phyloP scores from a whole-genome alignment of 805 yeast genomes.

The Peterozyma xylosa region DNA sequence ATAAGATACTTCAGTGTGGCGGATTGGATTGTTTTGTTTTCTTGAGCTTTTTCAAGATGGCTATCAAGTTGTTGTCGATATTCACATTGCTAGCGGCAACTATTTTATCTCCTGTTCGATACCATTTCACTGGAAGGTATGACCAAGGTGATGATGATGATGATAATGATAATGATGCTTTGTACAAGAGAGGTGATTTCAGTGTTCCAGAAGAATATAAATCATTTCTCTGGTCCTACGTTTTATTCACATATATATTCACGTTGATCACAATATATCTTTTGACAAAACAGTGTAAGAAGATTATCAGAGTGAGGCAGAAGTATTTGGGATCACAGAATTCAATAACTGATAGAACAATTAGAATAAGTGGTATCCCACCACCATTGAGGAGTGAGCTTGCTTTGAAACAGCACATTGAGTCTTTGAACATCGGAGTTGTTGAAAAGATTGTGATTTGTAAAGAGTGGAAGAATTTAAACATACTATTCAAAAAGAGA shows the following conservation, averaged over 20 bases:
- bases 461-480: constrained; percentile 77
- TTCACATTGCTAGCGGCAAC: constrained; percentile 38
- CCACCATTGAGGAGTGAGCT: constrained; percentile 65
- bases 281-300: constrained; percentile 61
- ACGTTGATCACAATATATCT: constrained; percentile 57
- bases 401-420: constrained; percentile 68
- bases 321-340: constrained; percentile 76
- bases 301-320: constrained; percentile 75
- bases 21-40: constrained; percentile 55
- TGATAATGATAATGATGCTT: neutral
- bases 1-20: constrained; percentile 46
- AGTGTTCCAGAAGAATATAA: constrained; percentile 32
- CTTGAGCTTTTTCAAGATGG: constrained; percentile 50
- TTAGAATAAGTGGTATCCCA: constrained; percentile 84
- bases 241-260: constrained; percentile 79
- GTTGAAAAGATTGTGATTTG: constrained; percentile 76
- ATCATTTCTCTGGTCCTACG: constrained; percentile 77
- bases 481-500: constrained; percentile 56
- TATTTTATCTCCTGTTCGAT: constrained; percentile 46
- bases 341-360: constrained; percentile 86
- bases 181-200: neutral
- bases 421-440: constrained; percentile 69
- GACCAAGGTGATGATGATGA: constrained; percentile 19
- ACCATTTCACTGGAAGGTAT: constrained; percentile 40
- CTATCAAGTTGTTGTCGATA: constrained; percentile 35